phyloP scores from a whole-genome alignment of 768 basidiomycete species.

The Leccinum barrowsii region DNA sequence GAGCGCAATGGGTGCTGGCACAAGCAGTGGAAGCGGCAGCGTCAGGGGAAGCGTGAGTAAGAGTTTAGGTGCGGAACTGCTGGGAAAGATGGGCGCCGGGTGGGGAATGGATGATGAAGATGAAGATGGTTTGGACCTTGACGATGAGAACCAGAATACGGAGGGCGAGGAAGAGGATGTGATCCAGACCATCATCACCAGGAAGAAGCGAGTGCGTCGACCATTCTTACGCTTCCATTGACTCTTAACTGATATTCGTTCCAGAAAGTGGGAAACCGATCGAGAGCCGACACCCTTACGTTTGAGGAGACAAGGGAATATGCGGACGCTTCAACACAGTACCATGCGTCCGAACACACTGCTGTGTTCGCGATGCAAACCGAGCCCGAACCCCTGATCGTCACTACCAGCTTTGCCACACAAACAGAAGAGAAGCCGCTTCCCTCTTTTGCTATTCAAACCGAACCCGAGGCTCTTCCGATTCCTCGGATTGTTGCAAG shows the following conservation, averaged over 20 bases:
- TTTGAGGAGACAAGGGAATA: conserved; percentile 71
- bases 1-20: conserved; percentile 33
- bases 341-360: conserved; percentile 55
- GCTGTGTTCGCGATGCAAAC: conserved; percentile 54
- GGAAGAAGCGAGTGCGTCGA: conserved; percentile 65
- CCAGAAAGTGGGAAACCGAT: conserved; percentile 67
- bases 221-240: background rate
- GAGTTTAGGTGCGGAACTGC: conserved; percentile 70
- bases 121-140: conserved; percentile 33
- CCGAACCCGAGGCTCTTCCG: conserved; percentile 34
- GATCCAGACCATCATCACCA: conserved; percentile 85
- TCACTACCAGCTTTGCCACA: conserved; percentile 44
- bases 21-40: conserved; percentile 46
- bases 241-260: conserved; percentile 13
- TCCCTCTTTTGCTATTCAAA: conserved; percentile 35
- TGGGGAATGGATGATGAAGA: conserved; percentile 44
- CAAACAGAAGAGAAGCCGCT: conserved; percentile 49
- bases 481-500: conserved; percentile 35
- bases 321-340: conserved; percentile 69
- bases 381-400: conserved; percentile 50
- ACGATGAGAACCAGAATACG: conserved; percentile 47
- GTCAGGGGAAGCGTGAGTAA: conserved; percentile 59
- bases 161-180: conserved; percentile 65
- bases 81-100: conserved; percentile 53
- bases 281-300: conserved; percentile 41